phyloP scores from a whole-genome alignment of 345 rosid species.

The Rhizophora apiculata region DNA sequence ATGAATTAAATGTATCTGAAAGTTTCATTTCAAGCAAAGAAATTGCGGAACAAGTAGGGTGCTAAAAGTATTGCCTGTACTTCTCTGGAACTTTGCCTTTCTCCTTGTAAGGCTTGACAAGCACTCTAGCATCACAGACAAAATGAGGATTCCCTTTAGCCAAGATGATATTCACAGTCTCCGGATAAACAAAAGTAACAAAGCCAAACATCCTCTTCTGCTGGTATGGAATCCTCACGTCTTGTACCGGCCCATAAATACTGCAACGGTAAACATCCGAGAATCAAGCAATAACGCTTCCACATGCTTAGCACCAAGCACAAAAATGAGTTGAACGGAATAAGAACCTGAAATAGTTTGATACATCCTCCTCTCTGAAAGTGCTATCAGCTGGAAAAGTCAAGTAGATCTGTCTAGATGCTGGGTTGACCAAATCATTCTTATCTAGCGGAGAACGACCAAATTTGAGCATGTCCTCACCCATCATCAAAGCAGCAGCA shows the following conservation, averaged over 20 bases:
- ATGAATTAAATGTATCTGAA: conserved; percentile 11
- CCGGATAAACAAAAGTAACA: conserved; percentile 81
- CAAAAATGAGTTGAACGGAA: background rate
- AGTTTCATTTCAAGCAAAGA: background rate
- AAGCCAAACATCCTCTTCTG: conserved; percentile 98
- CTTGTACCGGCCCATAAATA: conserved; percentile 87
- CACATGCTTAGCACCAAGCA: background rate
- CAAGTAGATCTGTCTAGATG: conserved; percentile 91
- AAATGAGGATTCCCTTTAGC: conserved; percentile 95
- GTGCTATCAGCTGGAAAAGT: conserved; percentile 97
- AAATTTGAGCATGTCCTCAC: conserved; percentile 63
- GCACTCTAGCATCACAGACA: conserved; percentile 85
- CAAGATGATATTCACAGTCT: conserved; percentile 78
- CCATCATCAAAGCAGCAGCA: conserved; percentile 62
- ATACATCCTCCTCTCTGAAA: conserved; percentile 87
- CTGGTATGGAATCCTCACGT: conserved; percentile 91
- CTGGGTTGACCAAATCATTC: conserved; percentile 70
- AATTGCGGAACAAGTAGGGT: background rate
- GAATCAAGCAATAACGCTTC: conserved; percentile 12
- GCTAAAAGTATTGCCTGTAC: conserved; percentile 50
- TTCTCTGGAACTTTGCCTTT: conserved; percentile 88
- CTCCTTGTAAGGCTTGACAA: conserved; percentile 96
- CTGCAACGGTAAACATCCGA: conserved; percentile 21
- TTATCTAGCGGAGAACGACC: conserved; percentile 78
- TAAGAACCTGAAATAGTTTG: conserved; percentile 73